These are phyloP conservation scores for Linanthus parryae DNA, from an alignment of 148 eudicot species.

Conservation along the genomic window DNA sequence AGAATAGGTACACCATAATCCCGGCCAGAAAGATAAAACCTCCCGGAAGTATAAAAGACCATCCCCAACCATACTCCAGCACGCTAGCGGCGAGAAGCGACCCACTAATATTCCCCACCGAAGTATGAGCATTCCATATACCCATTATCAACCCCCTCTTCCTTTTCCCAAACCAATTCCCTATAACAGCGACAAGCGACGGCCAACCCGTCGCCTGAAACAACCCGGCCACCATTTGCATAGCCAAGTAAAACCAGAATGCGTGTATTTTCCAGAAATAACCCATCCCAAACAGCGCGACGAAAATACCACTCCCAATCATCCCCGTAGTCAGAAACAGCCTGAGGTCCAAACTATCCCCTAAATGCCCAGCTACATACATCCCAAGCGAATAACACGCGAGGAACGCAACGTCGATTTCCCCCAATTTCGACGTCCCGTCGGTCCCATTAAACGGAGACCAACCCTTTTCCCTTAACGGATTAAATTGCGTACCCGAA, in stretches of 20 bases:
- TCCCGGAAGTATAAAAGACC: conserved; percentile 85
- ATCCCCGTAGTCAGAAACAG: conserved; percentile 79
- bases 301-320: conserved; percentile 92
- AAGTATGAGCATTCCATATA: conserved; percentile 97
- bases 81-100: conserved; percentile 90
- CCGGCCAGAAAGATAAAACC: conserved; percentile 62
- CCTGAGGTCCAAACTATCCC: conserved; percentile 73
- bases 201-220: conserved; percentile 99
- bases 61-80: conserved; percentile 92
- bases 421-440: conserved; percentile 77
- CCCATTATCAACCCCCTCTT: conserved; percentile 97
- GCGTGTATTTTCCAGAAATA: conserved; percentile 70
- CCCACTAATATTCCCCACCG: conserved; percentile 84
- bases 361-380: conserved; percentile 93
- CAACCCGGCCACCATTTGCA: conserved; percentile 94
- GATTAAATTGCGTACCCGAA: conserved; percentile 7
- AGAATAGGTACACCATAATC: conserved; percentile 59
- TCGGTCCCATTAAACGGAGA: conserved; percentile 66
- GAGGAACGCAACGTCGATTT: conserved; percentile 85
- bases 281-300: conserved; percentile 82
- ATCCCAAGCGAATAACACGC: conserved; percentile 79
- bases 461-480: conserved; percentile 48
- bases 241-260: conserved; percentile 63
- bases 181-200: conserved; percentile 91
- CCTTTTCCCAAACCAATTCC: conserved; percentile 95